These are phyloP conservation scores for Thermoascus crustaceus DNA, from an alignment of 2,329 filamentous ascomycete species.

Conservation along the genomic window DNA sequence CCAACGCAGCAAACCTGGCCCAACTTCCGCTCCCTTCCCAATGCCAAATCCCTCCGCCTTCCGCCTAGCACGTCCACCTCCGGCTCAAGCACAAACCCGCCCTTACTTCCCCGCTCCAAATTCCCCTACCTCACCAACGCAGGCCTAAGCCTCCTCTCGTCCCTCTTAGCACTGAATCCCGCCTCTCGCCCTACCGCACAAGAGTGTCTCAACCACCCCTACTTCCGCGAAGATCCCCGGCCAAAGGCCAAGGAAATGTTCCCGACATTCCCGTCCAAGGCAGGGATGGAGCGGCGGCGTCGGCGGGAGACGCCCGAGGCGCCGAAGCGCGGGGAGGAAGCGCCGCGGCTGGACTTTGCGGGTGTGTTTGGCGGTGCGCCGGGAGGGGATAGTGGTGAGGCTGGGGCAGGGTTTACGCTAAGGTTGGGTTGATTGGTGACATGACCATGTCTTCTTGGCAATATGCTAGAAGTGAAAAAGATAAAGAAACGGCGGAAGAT, in stretches of 20 bases:
- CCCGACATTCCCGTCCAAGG: slow-evolving; percentile 92
- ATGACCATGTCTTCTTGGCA: too few species aligned
- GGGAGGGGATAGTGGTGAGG: slow-evolving; percentile 55
- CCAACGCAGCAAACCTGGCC: slow-evolving; percentile 81
- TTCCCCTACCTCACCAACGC: slow-evolving; percentile 76
- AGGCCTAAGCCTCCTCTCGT: slow-evolving; percentile 60
- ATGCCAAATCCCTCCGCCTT: slow-evolving; percentile 70
- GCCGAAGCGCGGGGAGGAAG: slow-evolving; percentile 66
- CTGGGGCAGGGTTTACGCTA: slow-evolving; percentile 50
- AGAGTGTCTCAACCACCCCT: slow-evolving; percentile 69
- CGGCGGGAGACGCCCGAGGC: slow-evolving; percentile 70
- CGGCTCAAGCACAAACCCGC: slow-evolving; percentile 31
- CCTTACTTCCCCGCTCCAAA: slow-evolving; percentile 56
- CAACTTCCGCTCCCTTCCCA: slow-evolving; percentile 74
- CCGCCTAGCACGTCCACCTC: slow-evolving; percentile 35
- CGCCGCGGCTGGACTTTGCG: slow-evolving; percentile 57
- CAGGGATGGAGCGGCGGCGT: slow-evolving; percentile 76
- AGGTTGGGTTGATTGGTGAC: slow-evolving; percentile 48
- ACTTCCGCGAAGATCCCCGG: slow-evolving; percentile 81
- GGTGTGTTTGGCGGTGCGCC: slow-evolving; percentile 62
- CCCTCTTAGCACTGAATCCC: slow-evolving; percentile 69
- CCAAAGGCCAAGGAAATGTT: slow-evolving; percentile 90
- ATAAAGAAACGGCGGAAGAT: too few species aligned
- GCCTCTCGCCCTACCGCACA: slow-evolving; percentile 59
- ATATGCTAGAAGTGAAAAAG: too few species aligned